Base-by-base conservation (phyloP, 2,329 filamentous ascomycete species). In the Ceratocystiopsis minuta region DNA sequence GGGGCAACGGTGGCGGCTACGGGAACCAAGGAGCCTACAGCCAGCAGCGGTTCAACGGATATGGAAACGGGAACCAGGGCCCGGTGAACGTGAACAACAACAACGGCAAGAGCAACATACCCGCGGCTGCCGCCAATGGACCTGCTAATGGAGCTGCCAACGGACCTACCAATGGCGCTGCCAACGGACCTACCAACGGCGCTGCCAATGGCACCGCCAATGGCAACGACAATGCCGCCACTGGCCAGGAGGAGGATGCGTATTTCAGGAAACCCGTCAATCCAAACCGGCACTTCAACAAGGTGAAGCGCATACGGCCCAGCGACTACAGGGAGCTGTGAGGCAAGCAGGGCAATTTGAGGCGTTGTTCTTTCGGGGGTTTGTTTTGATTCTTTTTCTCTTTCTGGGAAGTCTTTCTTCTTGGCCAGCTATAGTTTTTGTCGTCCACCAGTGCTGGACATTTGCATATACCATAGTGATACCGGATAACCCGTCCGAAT, bases 241-340 rank as follows among this genome's bases (percentile, higher is more conserved):
- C 70, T 2, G 77, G 70, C 45, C 75, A 75, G 48, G 84, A 92
- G 43, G 86, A 93, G 44, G 84, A 86, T 46, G 83, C 90, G 7
- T 98, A 98, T 61, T 92, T 96, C 58, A 75, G 90, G 44, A 88
- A 94, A 58, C 90, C 90, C 0, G 83, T 96, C 47, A 98, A 98
- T 56, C 88, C 87, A 3, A 83, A 94, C 55, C 75, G 90, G 40
- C 83, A 90, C 55, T 80, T 87, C 58, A 84, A 86, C 54, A 74
- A 81, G 52, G 78, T 85, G 52, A 75, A 80, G 49, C 70, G 84
- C 52, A 75, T 83, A 42, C 72, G 90, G 43, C 87, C 87, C 12
- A 90, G 84, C 56, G 90, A 98, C 61, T 96, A 90, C 58, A 73
- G 83, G 49, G 84, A 93, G 63, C 67, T 94, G 39, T 87, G 55